Percentiles rank a stretch among this genome's conserved stretches.
Conservation (phyloP, 75 land plant genomes). For the Adiantum capillusveneris region DNA sequence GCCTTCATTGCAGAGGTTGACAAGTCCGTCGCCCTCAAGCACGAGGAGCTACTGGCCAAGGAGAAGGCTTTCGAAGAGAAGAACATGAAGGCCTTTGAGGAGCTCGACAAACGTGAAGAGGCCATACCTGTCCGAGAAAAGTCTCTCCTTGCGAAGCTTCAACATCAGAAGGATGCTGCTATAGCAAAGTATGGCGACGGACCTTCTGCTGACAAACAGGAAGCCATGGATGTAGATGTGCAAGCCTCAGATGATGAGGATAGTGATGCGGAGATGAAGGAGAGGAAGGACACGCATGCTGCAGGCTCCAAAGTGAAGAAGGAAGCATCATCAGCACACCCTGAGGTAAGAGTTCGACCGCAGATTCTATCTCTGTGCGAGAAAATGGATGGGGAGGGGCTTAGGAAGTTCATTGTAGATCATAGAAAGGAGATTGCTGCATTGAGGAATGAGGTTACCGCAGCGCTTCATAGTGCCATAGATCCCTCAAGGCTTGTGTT, state of each 20-base stretch:
- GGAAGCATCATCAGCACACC: conserved; percentile 5
- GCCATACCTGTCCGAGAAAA: conserved; percentile 37
- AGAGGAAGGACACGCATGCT: conserved; percentile 3
- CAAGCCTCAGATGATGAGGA: neutral
- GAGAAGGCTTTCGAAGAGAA: conserved; percentile 32
- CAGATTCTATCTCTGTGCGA: conserved; percentile 51
- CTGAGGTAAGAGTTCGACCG: conserved; percentile 50
- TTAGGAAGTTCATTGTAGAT: conserved; percentile 46
- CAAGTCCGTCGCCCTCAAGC: conserved; percentile 23
- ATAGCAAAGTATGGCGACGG: conserved; percentile 13
- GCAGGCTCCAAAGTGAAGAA: conserved; percentile 2
- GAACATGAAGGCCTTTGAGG: conserved; percentile 3
- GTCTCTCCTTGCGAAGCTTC: conserved; percentile 24
- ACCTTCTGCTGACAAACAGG: conserved; percentile 12
- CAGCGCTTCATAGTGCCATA: conserved; percentile 55
- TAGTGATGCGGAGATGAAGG: conserved; percentile 25
- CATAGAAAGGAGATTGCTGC: conserved; percentile 45
- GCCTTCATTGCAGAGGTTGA: conserved; percentile 32
- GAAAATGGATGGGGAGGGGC: conserved; percentile 72
- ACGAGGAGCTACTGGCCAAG: conserved; percentile 28
- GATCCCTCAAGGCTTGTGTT: conserved; percentile 71
- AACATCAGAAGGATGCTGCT: conserved; percentile 40
- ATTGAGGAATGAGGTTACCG: conserved; percentile 49
- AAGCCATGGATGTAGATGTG: conserved; percentile 1
- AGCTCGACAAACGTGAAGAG: conserved; percentile 30